Conservation (phyloP, 2,329 filamentous ascomycete genomes). For the Monosporascus cannonballus region DNA sequence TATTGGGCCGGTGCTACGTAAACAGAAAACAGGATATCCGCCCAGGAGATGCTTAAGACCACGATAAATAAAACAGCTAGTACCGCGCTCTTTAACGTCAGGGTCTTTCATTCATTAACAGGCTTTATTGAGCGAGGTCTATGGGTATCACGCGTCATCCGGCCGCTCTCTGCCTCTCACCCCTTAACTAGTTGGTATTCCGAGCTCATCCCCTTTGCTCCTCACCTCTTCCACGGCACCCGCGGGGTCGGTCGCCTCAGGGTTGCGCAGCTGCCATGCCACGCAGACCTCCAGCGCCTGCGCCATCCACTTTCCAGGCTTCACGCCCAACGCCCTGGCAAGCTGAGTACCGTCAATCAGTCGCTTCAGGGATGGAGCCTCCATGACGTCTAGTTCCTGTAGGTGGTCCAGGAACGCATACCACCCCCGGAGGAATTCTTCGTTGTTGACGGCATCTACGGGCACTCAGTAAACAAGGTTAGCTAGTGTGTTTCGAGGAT, state of each 20-base stretch:
- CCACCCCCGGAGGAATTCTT: slow-evolving; percentile 43
- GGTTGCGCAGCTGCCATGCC: slow-evolving; percentile 84
- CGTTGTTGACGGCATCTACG: slow-evolving; percentile 11
- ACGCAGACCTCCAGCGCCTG: slow-evolving; percentile 73
- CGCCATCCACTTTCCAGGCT: slow-evolving; percentile 79
- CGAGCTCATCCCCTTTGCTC: slow-evolving; percentile 45
- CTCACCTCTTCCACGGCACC: slow-evolving; percentile 56
- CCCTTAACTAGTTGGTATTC: slow-evolving; percentile 25
- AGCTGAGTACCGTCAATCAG: slow-evolving; percentile 73
- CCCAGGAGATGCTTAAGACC: neutral
- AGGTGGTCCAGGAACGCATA: slow-evolving; percentile 51
- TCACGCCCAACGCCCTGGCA: slow-evolving; percentile 59
- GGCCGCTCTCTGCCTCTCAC: slow-evolving; percentile 1
- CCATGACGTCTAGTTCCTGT: slow-evolving; percentile 46
- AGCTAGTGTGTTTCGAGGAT: neutral
- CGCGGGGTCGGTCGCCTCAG: slow-evolving; percentile 52
- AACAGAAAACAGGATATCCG: neutral
- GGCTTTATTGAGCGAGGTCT: slow-evolving; percentile 1
- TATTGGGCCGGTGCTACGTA: no score
- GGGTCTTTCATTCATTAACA: neutral
- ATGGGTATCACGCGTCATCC: slow-evolving; percentile 12
- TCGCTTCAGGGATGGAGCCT: slow-evolving; percentile 52
- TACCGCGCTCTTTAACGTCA: no score
- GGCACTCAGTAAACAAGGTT: slow-evolving; percentile 1
- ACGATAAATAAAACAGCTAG: neutral